Percentiles rank a stretch among this genome's conserved stretches.
phyloP scores from a whole-genome alignment of 129 eudicot species.

The Escallonia herrerae region DNA sequence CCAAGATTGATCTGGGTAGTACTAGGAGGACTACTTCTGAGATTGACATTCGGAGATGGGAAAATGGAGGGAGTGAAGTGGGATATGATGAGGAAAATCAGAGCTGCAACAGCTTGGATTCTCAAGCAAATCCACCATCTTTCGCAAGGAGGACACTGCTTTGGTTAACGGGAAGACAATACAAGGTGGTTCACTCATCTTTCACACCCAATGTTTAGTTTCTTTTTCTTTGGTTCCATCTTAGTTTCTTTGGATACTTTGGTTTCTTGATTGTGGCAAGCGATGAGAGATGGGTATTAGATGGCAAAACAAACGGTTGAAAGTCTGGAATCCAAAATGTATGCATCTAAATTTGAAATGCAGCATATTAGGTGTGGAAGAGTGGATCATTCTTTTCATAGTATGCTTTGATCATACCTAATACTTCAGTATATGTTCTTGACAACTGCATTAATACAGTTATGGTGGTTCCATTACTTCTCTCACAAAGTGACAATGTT shows the following conservation, averaged over 20 bases:
- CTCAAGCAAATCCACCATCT: conserved; percentile 52
- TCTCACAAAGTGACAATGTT: too few species aligned
- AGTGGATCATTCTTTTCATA: too few species aligned
- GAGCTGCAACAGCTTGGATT: conserved; percentile 49
- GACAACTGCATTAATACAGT: too few species aligned
- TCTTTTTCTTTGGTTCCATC: background rate
- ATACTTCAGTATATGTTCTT: too few species aligned
- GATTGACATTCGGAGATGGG: conserved; percentile 36
- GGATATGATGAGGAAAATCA: conserved; percentile 42
- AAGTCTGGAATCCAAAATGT: background rate
- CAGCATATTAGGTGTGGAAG: too few species aligned
- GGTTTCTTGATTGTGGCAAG: conserved; percentile 10
- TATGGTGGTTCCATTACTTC: too few species aligned
- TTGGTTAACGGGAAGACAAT: conserved; percentile 82
- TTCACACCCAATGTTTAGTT: conserved; percentile 44
- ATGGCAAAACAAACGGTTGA: background rate
- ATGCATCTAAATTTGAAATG: background rate
- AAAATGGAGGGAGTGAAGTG: conserved; percentile 30
- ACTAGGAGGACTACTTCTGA: conserved; percentile 41
- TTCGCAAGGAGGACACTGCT: conserved; percentile 58
- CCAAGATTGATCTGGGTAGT: conserved; percentile 14
- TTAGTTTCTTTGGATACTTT: conserved; percentile 10
- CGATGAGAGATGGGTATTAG: conserved; percentile 1
- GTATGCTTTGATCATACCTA: too few species aligned
- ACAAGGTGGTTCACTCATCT: conserved; percentile 63